Evolutionary conservation across 2,329 filamentous ascomycete species (phyloP), one percentile per base, ranked within the genome.

Genomic region (Cladophialophora exuberans): DNA sequence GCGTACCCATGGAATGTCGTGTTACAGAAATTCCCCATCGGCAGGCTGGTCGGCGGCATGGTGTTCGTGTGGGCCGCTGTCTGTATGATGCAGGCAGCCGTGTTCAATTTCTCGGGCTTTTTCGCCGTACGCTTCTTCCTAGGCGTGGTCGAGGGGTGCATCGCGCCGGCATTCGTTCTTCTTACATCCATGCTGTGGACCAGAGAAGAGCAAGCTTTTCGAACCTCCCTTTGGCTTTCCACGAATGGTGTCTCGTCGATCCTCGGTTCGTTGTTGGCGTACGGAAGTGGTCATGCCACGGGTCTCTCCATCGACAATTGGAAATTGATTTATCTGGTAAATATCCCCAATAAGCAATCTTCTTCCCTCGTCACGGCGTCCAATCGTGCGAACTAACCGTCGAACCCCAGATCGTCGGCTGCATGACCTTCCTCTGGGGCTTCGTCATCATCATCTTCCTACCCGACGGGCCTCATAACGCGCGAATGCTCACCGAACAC

Each of bases 61-160:
- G 63, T 73, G 5, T 51, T 72, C 3, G 51, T 73, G 33, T 80
- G 78, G 78, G 70, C 70, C 18, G 61, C 67, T 0, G 60, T 76
- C n/a, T 65, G 73, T 23, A 66, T 70, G 52, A 66, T 69, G 7
- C 72, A 74, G 50, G 66, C 69, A n/a, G 72, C 67, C 1, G 70
- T 70, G 0, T 69, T 65, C 42, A 71, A 70, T 45, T 76, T 72
- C 59, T 70, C 70, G 1, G 72, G 73, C 7, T 69, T 80, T 4
- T 64, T 80, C 1, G 71, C 75, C 0, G 67, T 79, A 45, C 72
- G 78, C 18, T 73, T 80, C 39, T 67, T 78, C 2, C 70, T 79
- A 65, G 76, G 76, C 20, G 69, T 78, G 44, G 66, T 68, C 7
- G 71, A 72, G 59, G 70, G 67, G n/a, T 64, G 69, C 28, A 59